Percentiles rank a stretch among this genome's conserved stretches.
phyloP scores from a whole-genome alignment of 106 monocot genomes.

The Acorus gramineus region DNA sequence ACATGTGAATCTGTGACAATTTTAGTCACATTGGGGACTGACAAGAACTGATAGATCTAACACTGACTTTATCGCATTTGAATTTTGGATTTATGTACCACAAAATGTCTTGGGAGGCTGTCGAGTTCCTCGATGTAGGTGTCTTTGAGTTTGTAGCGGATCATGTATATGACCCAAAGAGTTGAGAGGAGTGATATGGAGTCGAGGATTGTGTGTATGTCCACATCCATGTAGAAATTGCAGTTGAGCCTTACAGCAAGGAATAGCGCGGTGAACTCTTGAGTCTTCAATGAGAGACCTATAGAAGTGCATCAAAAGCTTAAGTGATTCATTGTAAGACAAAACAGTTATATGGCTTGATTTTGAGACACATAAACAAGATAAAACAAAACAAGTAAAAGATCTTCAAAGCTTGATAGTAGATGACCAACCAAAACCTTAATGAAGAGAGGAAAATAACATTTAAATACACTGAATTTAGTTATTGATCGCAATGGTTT shows the following conservation, averaged over 20 bases:
- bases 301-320: neutral
- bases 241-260: neutral
- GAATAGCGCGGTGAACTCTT: neutral
- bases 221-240: neutral
- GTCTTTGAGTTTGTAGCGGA: neutral
- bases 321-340: no score
- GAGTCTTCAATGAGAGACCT: neutral
- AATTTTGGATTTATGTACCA: neutral
- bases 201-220: neutral
- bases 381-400: no score
- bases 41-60: neutral
- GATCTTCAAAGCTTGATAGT: no score
- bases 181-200: neutral
- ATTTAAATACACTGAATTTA: no score
- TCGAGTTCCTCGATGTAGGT: neutral
- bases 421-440: no score
- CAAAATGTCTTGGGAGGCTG: neutral
- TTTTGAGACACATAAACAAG: no score
- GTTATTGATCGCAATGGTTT: no score
- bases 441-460: no score
- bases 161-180: neutral
- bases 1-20: neutral
- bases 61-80: neutral
- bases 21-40: neutral
- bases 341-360: no score